Evolutionary conservation across 2,329 filamentous ascomycete genomes (phyloP), one percentile per base, ranked within the genome.

Genomic region (Aspergillus persii): DNA sequence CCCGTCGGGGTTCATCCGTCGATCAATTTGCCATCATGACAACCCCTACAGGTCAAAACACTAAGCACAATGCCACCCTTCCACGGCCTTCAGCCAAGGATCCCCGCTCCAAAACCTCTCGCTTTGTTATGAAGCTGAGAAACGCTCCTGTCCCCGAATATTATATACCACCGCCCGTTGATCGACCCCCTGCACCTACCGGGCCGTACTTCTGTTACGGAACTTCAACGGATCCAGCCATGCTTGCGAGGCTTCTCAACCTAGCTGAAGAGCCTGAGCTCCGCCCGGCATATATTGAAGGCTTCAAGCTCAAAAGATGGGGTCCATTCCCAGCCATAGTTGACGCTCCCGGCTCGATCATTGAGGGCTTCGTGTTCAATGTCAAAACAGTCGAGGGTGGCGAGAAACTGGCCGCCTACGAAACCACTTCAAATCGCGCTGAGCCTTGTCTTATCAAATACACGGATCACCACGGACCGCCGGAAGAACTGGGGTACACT

Each of bases 141-240:
- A 55, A 47, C 33, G 54, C 57, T 23, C 57, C 62, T 57, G n/a
- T n/a, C n/a, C n/a, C 63, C 62, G 8, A 53, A 26, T 48, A 54
- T 57, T 41, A 61, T 60, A 50, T 64, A 57, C 41, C 60, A 18
- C 53, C 52, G 18, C 1, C n/a, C 18, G 30, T 7, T 18, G 58
- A 57, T 54, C 26, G 26, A 33, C 51, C 52, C 39, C 52, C 51
- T 27, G 57, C 65, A 36, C 64, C 59, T 3, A 65, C 60, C 8
- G 65, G 64, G 2, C 62, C 61, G 8, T 75, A 73, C 57, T 77
- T 77, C 63, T 74, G 77, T 64, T 76, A 77, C 57, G 74, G 73
- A 39, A 73, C 74, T 1, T 60, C 77, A n/a, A 62, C 66, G 11
- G 69, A 77, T 41, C 66, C 70, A 0, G 48, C 56, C 0, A 68